Conservation (phyloP, 177 flowering plant species). For the Vitis hybrid region DNA sequence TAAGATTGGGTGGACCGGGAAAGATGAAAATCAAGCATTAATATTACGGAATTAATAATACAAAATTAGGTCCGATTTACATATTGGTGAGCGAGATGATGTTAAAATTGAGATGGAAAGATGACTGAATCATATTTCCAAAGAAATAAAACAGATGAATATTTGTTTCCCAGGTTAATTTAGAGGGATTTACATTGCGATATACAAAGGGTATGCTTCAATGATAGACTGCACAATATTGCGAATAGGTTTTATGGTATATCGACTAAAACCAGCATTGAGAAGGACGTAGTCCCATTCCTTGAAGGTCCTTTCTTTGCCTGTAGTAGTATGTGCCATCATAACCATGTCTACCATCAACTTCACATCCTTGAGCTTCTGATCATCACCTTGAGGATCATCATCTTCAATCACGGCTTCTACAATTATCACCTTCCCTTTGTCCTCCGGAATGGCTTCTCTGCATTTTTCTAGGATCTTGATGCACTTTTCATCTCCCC, state of each 20-base stretch:
- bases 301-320: too few species aligned
- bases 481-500: slow-evolving; percentile 62
- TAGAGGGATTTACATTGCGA: too few species aligned
- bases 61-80: too few species aligned
- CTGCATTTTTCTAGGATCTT: slow-evolving; percentile 48
- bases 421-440: slow-evolving; percentile 57
- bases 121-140: not conserved
- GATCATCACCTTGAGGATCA: not conserved
- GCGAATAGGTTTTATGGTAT: slow-evolving; percentile 31
- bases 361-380: slow-evolving; percentile 20
- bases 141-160: too few species aligned
- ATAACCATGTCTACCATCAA: slow-evolving; percentile 65
- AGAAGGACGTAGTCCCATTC: slow-evolving; percentile 21
- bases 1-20: too few species aligned
- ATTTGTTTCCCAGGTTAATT: too few species aligned
- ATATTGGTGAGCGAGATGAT: too few species aligned
- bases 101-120: too few species aligned
- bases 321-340: slow-evolving; percentile 31
- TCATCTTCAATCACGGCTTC: slow-evolving; percentile 46
- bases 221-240: slow-evolving; percentile 38
- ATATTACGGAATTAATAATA: too few species aligned
- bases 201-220: slow-evolving; percentile 44
- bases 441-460: slow-evolving; percentile 41
- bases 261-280: slow-evolving; percentile 45
- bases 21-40: too few species aligned